Evolutionary conservation across 2,329 filamentous ascomycete genomes (phyloP), one percentile per base, ranked within the genome.

Genomic region (Metarhizium humberi): DNA sequence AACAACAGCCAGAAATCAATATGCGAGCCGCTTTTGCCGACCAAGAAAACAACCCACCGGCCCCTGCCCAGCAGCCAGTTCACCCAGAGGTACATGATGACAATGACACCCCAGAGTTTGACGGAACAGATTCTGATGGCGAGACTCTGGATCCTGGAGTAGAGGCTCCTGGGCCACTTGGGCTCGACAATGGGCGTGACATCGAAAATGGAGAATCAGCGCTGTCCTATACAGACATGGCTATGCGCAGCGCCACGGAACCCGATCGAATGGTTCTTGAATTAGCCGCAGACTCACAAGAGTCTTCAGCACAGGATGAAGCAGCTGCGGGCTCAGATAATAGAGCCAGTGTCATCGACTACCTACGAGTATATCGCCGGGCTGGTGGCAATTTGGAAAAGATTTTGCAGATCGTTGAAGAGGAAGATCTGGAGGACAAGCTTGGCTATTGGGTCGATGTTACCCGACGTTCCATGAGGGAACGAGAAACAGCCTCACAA

Each of bases 1-100:
- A 99, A 68, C 94, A 99, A 68, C 94, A 99, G 67, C 94, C 92
- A 5, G 86, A 92, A 60, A 87, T 94, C 62, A 95, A 95, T 64
- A 86, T 94, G 75, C 86, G 84, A 0, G 86, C 80, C 8, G 81
- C 80, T 3, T 80, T 85, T 64, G 82, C 79, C 11, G 79, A 75
- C 7, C 64, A 64, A 14, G 69, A 69, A 40, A 66, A 70, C 36
- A 58, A 66, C 2, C 58, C 55, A 7, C 56, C 59, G 3, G 52
- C 49, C 5, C 50, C n/a, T 18, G 62, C 61, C 32, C 49, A 25
- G 16, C 55, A 52, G 25, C 57, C 58, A 4, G 64, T 66, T 29
- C 60, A 55, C 6, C 60, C 62, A 6, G 53, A 43, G 14, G 43
- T 49, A 10, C 6, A 20, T 38, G 61, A 59, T 30, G 55, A 55